These are phyloP conservation scores for Auriscalpium orientale DNA, from an alignment of 768 basidiomycete species.

Conservation along the genomic window DNA sequence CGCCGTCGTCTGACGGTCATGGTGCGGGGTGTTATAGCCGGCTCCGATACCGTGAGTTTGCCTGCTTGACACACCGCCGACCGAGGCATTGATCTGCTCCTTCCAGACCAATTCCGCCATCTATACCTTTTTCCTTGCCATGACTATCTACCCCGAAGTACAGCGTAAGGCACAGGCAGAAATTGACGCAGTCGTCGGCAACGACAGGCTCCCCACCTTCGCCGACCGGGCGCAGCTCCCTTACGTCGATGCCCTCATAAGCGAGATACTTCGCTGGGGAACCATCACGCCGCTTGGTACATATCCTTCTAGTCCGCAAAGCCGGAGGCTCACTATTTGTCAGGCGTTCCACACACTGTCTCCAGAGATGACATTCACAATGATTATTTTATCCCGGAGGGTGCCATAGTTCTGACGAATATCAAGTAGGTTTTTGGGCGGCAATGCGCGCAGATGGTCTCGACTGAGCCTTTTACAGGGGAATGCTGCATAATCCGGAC, in stretches of 20 bases:
- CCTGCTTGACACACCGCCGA: too few relatives aligned
- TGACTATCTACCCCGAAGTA: slow-evolving; percentile 14
- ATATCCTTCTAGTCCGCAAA: not conserved
- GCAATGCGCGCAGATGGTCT: not conserved
- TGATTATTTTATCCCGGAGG: slow-evolving; percentile 24
- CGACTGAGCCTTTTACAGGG: slow-evolving; percentile 11
- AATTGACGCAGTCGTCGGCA: slow-evolving; percentile 13
- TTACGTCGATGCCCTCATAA: slow-evolving; percentile 10
- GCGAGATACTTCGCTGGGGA: slow-evolving; percentile 15
- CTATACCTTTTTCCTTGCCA: slow-evolving; percentile 10
- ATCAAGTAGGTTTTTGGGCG: slow-evolving; percentile 18
- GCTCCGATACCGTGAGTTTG: slow-evolving; percentile 9
- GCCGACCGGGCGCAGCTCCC: slow-evolving; percentile 12
- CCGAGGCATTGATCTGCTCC: not conserved
- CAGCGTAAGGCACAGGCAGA: slow-evolving; percentile 13
- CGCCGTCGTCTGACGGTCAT: too few relatives aligned
- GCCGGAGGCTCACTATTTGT: not conserved
- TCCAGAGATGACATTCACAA: not conserved
- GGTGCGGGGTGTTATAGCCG: not conserved
- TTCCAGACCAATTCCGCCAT: slow-evolving; percentile 5
- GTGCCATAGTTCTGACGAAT: slow-evolving; percentile 27
- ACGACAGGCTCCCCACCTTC: slow-evolving; percentile 8
- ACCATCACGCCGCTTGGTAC: slow-evolving; percentile 6
- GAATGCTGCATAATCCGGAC: slow-evolving; percentile 20
- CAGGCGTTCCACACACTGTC: slow-evolving; percentile 1